phyloP scores from a whole-genome alignment of 1,284 basidiomycete species.

The Ustilago xerochloae region DNA sequence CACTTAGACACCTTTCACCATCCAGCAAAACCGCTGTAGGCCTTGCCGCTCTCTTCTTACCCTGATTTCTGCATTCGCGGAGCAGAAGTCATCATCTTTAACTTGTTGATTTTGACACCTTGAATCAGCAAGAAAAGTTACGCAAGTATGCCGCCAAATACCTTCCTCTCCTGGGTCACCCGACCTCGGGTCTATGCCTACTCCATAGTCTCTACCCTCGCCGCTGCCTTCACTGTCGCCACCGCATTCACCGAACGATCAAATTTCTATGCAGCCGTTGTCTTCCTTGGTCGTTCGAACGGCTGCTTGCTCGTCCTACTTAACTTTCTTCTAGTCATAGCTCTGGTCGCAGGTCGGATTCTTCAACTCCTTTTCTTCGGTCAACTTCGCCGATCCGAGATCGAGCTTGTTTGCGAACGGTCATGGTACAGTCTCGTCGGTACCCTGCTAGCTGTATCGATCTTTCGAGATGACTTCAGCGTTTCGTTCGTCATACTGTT shows the following conservation, averaged over 20 bases:
- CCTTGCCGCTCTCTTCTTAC: not conserved
- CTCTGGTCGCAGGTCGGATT: constrained; percentile 79
- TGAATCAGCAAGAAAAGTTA: no score
- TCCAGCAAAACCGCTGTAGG: not conserved
- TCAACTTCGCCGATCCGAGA: constrained; percentile 83
- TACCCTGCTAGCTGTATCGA: constrained; percentile 92
- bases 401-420: constrained; percentile 94
- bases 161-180: constrained; percentile 34
- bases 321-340: constrained; percentile 86
- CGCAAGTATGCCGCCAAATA: constrained; percentile 24
- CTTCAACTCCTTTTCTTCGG: constrained; percentile 94
- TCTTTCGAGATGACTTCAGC: constrained; percentile 81
- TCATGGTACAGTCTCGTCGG: constrained; percentile 98
- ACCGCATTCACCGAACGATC: constrained; percentile 84
- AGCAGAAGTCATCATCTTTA: not conserved
- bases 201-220: constrained; percentile 46
- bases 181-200: constrained; percentile 52
- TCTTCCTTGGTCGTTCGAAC: constrained; percentile 90
- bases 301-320: constrained; percentile 76
- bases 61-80: not conserved
- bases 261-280: constrained; percentile 93
- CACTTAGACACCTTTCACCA: not conserved
- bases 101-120: no score
- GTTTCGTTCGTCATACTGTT: constrained; percentile 93
- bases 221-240: constrained; percentile 46